These are phyloP conservation scores for Hapsidospora chrysogenum DNA, from an alignment of 495 filamentous ascomycete genomes.

Conservation along the genomic window DNA sequence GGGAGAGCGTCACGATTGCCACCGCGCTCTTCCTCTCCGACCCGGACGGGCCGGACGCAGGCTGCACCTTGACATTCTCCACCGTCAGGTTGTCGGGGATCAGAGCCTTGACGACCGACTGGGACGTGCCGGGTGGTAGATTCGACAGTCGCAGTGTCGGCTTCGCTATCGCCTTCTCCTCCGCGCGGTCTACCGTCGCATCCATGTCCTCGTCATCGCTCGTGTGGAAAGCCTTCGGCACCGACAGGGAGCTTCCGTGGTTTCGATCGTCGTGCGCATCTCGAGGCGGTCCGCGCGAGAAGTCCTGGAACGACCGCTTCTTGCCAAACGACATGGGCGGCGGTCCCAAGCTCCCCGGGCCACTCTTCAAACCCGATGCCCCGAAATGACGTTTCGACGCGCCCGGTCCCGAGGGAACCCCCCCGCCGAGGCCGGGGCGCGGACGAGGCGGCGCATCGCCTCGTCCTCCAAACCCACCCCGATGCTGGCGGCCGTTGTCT, in stretches of 20 bases:
- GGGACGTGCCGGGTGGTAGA: slow-evolving; percentile 47
- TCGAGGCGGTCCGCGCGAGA: slow-evolving; percentile 14
- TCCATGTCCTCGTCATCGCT: slow-evolving; percentile 27
- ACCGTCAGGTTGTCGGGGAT: slow-evolving; percentile 52
- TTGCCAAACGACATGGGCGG: slow-evolving; percentile 30
- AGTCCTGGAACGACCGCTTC: slow-evolving; percentile 28
- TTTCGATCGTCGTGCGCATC: too few relatives aligned
- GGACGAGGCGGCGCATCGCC: not conserved
- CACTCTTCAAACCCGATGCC: slow-evolving; percentile 34
- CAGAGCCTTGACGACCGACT: slow-evolving; percentile 54
- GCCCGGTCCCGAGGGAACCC: slow-evolving; percentile 6
- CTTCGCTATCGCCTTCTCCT: slow-evolving; percentile 62
- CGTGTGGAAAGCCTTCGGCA: slow-evolving; percentile 24
- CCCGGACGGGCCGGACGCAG: slow-evolving; percentile 20
- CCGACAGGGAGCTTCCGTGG: slow-evolving; percentile 9
- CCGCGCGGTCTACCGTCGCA: slow-evolving; percentile 25
- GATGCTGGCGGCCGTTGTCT: too few relatives aligned
- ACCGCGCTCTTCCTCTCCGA: slow-evolving; percentile 62
- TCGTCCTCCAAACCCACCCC: too few relatives aligned
- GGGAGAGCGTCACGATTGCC: slow-evolving; percentile 71
- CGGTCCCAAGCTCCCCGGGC: slow-evolving; percentile 61
- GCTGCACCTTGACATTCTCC: slow-evolving; percentile 61
- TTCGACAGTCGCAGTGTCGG: slow-evolving; percentile 67
- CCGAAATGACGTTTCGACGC: slow-evolving; percentile 26
- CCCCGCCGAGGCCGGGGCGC: slow-evolving; percentile 23